These are phyloP conservation scores for Guadua angustifolia DNA, from an alignment of 176 grass and related monocot genomes.

Conservation along the genomic window DNA sequence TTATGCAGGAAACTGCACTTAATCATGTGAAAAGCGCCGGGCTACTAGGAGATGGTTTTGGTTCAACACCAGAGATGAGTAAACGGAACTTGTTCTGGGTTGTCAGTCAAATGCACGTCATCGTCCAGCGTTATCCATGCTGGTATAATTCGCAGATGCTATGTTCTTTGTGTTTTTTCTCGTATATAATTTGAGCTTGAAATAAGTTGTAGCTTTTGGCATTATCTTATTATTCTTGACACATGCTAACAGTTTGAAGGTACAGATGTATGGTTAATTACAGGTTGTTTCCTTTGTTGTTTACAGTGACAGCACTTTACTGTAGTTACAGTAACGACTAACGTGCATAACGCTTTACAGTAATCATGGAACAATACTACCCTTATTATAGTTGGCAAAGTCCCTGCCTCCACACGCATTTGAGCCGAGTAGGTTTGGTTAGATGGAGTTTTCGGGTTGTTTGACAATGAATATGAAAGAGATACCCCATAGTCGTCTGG, in stretches of 20 bases:
- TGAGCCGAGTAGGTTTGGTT: too few relatives aligned
- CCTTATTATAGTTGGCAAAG: too few relatives aligned
- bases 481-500: not conserved
- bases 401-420: too few relatives aligned
- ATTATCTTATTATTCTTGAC: not conserved
- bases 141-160: conserved; percentile 60
- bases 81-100: conserved; percentile 97
- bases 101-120: conserved; percentile 92
- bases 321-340: not conserved
- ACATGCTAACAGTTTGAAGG: not conserved
- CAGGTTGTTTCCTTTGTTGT: not conserved
- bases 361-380: conserved; percentile 1
- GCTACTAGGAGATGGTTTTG: conserved; percentile 86
- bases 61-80: conserved; percentile 95
- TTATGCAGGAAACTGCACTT: conserved; percentile 71
- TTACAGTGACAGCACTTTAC: not conserved
- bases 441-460: conserved; percentile 34
- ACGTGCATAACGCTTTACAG: not conserved
- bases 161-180: not conserved
- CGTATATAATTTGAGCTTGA: not conserved
- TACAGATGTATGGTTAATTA: not conserved
- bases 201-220: conserved; percentile 12
- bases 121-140: conserved; percentile 82
- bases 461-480: conserved; percentile 49
- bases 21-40: conserved; percentile 92